Evolutionary conservation across 768 basidiomycete species (phyloP), one percentile per base, ranked within the genome.

Genomic region (Tulasnella sp.): DNA sequence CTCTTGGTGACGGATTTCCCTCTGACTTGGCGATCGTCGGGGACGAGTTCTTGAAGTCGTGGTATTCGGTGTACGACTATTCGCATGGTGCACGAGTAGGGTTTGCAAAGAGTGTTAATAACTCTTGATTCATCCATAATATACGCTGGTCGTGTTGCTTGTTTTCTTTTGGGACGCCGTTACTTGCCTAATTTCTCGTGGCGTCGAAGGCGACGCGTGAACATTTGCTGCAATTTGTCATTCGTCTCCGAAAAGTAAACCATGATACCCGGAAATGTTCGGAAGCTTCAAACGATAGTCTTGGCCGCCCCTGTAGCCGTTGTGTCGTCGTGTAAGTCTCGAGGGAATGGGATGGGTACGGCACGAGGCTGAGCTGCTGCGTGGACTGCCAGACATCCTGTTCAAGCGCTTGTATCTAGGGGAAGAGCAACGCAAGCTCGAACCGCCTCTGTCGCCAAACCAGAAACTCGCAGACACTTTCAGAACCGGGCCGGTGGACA

Each of bases 41-140:
- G 1, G 81, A 76, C 65, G 76, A 74, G 62, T 83, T 84, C 63
- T 64, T 83, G 43, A 84, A 84, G 69, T 81, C 78, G 8, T 84
- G 83, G 48, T 49, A 52, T 25, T 17, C n/a, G 32, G 50, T 52
- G 7, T 52, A 34, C 21, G 50, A 52, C 17, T 52, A 52, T 36
- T 52, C 50, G 11, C 50, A 52, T 52, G 50, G 50, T 1, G 50
- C 50, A 23, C 27, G 50, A 34, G 50, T 52, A 31, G 50, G 50
- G 11, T 52, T 52, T 52, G 50, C 50, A 2, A 31, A 15, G 1
- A 52, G 50, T 23, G 25, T 52, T 12, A 52, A 52, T 21, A 52
- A 52, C 17, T 36, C 50, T 36, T 52, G 17, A 36, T 19, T 19
- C 4, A 27, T 23, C 21, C 21, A 11, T 2, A 15, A 15, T 21